phyloP scores from a whole-genome alignment of 306 rosid genomes.

The Ochetophila trinervis region DNA sequence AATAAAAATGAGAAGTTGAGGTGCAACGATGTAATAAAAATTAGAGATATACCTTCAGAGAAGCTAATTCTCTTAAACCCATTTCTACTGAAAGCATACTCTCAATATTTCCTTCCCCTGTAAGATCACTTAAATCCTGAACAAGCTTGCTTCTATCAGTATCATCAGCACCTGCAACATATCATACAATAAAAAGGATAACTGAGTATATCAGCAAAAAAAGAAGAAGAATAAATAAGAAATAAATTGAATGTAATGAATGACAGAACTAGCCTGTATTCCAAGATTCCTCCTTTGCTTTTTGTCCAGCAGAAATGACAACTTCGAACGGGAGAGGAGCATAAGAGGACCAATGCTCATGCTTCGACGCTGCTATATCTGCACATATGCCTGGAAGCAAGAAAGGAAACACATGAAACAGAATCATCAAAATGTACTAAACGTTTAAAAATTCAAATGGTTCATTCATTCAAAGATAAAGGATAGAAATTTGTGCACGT shows the following conservation, averaged over 20 bases:
- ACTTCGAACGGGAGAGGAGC: conserved; percentile 97
- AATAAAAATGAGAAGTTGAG: conserved; percentile 1
- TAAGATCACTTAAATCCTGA: conserved; percentile 76
- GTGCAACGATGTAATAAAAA: background rate
- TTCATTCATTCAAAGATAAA: conserved; percentile 14
- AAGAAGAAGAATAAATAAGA: background rate
- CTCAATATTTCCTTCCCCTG: conserved; percentile 94
- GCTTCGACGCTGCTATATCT: conserved; percentile 73
- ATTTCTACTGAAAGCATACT: conserved; percentile 96
- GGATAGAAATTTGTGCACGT: background rate
- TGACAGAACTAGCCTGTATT: conserved; percentile 42
- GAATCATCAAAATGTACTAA: conserved; percentile 8
- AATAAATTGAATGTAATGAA: background rate
- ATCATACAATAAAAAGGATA: conserved; percentile 10
- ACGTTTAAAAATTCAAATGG: conserved; percentile 7
- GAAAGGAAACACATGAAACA: conserved; percentile 18
- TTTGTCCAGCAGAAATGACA: conserved; percentile 92
- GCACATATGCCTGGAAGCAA: conserved; percentile 67
- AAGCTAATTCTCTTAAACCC: conserved; percentile 83
- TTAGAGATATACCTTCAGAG: conserved; percentile 62
- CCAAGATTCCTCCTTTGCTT: conserved; percentile 94
- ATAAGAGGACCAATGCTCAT: conserved; percentile 88
- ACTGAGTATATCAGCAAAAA: background rate
- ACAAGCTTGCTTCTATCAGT: conserved; percentile 58
- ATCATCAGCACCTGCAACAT: conserved; percentile 60